Conservation (phyloP, 2,329 filamentous ascomycete species). For the Cytospora paraplurivora region DNA sequence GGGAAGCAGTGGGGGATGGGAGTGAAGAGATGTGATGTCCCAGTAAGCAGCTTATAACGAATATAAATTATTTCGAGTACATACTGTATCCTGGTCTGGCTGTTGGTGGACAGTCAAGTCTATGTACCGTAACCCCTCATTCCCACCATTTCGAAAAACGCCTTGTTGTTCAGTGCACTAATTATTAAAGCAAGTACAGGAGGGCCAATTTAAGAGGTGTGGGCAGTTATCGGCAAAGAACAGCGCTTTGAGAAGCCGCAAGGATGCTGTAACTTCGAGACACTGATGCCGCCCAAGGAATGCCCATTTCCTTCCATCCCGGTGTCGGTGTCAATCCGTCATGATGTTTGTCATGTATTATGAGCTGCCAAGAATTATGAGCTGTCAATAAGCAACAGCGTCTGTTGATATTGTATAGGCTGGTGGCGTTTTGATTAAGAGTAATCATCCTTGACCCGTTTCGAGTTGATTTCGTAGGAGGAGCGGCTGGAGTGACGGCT, state of each 20-base stretch:
- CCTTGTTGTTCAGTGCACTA: background rate
- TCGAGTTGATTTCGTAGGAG: slow-evolving; percentile 57
- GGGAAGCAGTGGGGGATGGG: too few relatives aligned
- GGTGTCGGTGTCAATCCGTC: background rate
- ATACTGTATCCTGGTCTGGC: too few relatives aligned
- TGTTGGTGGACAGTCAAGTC: too few relatives aligned
- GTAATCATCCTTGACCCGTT: slow-evolving; percentile 72
- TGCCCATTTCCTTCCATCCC: background rate
- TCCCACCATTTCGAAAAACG: too few relatives aligned
- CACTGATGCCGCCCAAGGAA: background rate
- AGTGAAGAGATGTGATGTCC: too few relatives aligned
- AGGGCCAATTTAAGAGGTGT: background rate
- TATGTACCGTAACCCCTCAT: too few relatives aligned
- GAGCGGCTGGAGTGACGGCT: slow-evolving; percentile 52
- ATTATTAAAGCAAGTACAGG: background rate
- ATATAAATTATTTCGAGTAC: too few relatives aligned
- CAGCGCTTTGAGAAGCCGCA: background rate
- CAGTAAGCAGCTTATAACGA: too few relatives aligned
- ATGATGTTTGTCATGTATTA: background rate
- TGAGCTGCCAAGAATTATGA: background rate
- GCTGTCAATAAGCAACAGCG: background rate
- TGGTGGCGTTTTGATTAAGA: slow-evolving; percentile 41
- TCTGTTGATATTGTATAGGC: background rate
- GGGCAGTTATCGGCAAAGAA: background rate
- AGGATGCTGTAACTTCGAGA: background rate